Base-by-base conservation (phyloP, 257 asterid species). In the Rhazya stricta region DNA sequence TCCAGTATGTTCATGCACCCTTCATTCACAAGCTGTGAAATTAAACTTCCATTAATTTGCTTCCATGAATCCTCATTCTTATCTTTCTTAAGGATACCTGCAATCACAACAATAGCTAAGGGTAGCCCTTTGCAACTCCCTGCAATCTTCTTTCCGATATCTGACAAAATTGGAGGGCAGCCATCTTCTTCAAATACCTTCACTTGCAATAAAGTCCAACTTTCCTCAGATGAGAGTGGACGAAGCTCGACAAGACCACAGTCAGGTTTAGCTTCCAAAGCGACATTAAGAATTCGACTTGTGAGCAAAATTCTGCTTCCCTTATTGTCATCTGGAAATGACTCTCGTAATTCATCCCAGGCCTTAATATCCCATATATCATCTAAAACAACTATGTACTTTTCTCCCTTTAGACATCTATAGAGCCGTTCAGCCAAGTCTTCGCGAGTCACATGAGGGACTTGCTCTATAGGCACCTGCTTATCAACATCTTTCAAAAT, bases 361-460 rank as follows among this genome's bases (percentile, higher is more conserved):
- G 78, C 81, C 25, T 21, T 48, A 37, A 32, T 9, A 39, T 30
- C 57, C 81, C 81, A 78, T 0, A 78, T 25, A 42, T 78, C 81
- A 72, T 78, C 77, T 21, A 78, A 11, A 11, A 78, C 36, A 78
- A 78, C 29, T 15, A 78, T 57, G 42, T 62, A 78, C 34, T 30
- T 50, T 21, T 25, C 23, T 13, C 60, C 39, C 36, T 3, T 68
- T 12, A 76, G 21, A 43, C 29, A 4, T 39, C 6, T 57, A 2
- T 9, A 29, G 1, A 69, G 36, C 53, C 3, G 5, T 9, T 25
- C n/a, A 66, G 66, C 76, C 4, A 74, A 48, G 0, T 45, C 71
- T 13, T 43, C 73, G 3, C 48, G 18, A 18, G 1, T 46, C 42
- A 1, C n/a, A 36, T 32, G 8, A 34, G 27, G 32, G 25, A 63